Evolutionary conservation across 192 early-diverging fungal species (phyloP).

Genomic region (Diversispora eburnea): DNA sequence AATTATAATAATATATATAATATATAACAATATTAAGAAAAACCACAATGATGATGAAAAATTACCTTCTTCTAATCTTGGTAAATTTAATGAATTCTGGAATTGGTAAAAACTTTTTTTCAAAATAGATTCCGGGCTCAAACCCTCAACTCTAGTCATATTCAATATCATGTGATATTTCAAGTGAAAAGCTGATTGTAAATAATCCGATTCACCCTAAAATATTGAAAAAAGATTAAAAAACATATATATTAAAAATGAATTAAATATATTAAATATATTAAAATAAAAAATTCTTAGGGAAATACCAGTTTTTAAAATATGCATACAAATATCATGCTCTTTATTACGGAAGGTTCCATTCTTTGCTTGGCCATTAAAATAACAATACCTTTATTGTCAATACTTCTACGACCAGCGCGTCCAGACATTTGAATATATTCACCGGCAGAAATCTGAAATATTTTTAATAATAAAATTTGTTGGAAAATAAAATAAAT

Average conservation of each 20-base stretch:
- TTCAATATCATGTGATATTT: constrained; percentile 98
- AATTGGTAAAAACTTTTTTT: constrained; percentile 90
- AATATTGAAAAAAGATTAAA: not conserved
- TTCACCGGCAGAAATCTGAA: constrained; percentile 72
- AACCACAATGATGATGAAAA: too few species aligned
- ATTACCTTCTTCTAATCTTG: constrained; percentile 62
- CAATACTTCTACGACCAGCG: constrained; percentile 93
- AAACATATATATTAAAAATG: not conserved
- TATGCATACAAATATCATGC: constrained; percentile 74
- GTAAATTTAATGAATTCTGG: constrained; percentile 82
- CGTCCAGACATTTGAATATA: constrained; percentile 99
- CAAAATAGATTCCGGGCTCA: constrained; percentile 90
- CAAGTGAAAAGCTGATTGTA: constrained; percentile 93
- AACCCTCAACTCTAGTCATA: constrained; percentile 88
- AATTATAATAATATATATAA: too few species aligned
- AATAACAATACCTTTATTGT: constrained; percentile 96
- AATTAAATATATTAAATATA: not conserved
- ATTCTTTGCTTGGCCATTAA: constrained; percentile 95
- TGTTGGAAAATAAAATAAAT: too few species aligned
- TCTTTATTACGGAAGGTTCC: constrained; percentile 86
- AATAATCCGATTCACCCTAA: constrained; percentile 67
- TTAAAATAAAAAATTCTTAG: too few species aligned
- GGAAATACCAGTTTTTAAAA: constrained; percentile 15
- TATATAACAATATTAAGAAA: not conserved
- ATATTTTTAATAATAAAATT: not conserved